A percentile compares a stretch with the other conserved stretches of the same genome.
Evolutionary conservation across 352 stramenopile genomes (phyloP).

Genomic region (Paralagenidium karlingii): DNA sequence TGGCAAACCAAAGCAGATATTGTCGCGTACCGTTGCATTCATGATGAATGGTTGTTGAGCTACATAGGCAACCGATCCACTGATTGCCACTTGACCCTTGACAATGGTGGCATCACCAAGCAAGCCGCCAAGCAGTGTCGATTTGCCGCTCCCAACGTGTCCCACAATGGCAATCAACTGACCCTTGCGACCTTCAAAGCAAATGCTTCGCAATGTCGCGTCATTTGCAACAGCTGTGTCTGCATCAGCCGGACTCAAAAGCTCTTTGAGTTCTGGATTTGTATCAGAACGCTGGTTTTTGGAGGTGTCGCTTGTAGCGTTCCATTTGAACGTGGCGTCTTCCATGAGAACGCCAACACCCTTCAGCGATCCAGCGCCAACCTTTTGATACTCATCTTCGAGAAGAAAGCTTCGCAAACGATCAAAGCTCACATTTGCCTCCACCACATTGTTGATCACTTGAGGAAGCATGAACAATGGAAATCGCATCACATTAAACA

Average conservation of each 20-base stretch:
- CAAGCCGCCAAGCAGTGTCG: slow-evolving; percentile 50
- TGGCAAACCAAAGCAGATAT: slow-evolving; percentile 90
- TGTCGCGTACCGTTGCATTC: slow-evolving; percentile 91
- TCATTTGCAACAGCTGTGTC: slow-evolving; percentile 10
- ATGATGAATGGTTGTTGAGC: slow-evolving; percentile 94
- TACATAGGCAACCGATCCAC: slow-evolving; percentile 88
- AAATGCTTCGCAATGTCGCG: slow-evolving; percentile 36
- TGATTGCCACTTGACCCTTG: slow-evolving; percentile 35
- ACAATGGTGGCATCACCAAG: slow-evolving; percentile 42
- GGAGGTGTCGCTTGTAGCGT: slow-evolving; percentile 7
- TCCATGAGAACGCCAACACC: slow-evolving; percentile 20
- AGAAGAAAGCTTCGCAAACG: slow-evolving; percentile 42
- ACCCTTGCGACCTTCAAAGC: slow-evolving; percentile 49
- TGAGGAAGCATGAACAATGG: slow-evolving; percentile 95
- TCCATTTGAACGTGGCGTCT: slow-evolving; percentile 51
- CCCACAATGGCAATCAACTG: slow-evolving; percentile 51
- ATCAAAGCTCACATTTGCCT: slow-evolving; percentile 69
- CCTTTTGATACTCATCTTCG: slow-evolving; percentile 49
- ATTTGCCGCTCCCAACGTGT: slow-evolving; percentile 49
- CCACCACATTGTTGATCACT: slow-evolving; percentile 91
- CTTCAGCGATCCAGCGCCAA: slow-evolving; percentile 58
- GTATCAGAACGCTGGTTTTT: background rate
- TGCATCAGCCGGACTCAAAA: slow-evolving; percentile 15
- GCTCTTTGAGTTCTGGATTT: background rate
- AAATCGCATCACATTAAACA: slow-evolving; percentile 97